These are phyloP conservation scores for Fraxinus excelsior DNA, from an alignment of 257 asterid genomes.

Conservation along the genomic window DNA sequence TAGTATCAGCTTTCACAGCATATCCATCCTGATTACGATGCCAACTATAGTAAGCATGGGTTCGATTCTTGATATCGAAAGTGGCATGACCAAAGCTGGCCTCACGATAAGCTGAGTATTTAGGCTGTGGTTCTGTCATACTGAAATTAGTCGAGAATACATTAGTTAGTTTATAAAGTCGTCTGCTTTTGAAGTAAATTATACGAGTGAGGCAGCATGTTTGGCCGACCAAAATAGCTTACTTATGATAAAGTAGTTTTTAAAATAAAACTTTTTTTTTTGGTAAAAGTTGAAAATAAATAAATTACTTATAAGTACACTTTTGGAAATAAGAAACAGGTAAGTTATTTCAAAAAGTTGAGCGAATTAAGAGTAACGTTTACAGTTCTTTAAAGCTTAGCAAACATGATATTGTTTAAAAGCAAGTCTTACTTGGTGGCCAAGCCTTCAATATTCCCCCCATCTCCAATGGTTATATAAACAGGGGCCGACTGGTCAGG, in stretches of 20 bases:
- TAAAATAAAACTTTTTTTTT: too few species aligned
- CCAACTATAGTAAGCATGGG: conserved; percentile 80
- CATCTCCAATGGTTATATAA: conserved; percentile 65
- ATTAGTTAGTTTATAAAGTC: not conserved
- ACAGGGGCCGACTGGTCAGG: conserved; percentile 60
- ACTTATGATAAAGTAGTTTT: too few species aligned
- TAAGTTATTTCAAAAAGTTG: too few species aligned
- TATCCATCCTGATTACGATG: conserved; percentile 82
- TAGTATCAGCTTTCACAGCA: conserved; percentile 67
- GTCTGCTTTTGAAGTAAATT: not conserved
- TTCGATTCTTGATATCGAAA: conserved; percentile 69
- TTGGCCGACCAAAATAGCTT: too few species aligned
- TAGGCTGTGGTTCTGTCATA: conserved; percentile 87
- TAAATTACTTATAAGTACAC: too few species aligned
- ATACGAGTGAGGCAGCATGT: not conserved
- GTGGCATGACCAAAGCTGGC: conserved; percentile 94
- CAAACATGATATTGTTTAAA: too few species aligned
- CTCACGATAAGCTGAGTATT: conserved; percentile 81
- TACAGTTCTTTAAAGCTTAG: too few species aligned
- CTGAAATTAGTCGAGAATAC: conserved; percentile 34
- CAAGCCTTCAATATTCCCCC: conserved; percentile 71
- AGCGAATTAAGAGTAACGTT: too few species aligned
- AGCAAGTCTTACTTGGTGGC: conserved; percentile 48
- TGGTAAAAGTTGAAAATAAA: too few species aligned
- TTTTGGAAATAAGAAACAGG: too few species aligned